These are phyloP conservation scores for Notholithocarpus densiflorus DNA, from an alignment of 306 rosid genomes.

Conservation along the genomic window DNA sequence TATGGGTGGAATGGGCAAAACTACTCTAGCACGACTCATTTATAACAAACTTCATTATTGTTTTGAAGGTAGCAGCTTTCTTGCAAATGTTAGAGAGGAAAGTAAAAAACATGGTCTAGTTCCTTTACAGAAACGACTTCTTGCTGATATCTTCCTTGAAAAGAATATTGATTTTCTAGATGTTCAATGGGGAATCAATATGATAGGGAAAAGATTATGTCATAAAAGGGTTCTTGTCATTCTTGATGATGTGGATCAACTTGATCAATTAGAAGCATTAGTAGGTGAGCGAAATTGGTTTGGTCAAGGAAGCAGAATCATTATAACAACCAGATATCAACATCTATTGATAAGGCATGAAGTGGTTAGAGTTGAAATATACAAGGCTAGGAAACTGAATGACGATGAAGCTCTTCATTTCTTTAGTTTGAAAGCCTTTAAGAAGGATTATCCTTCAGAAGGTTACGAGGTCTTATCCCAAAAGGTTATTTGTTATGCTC, in stretches of 20 bases:
- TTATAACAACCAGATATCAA: neutral
- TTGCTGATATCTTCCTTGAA: too few relatives aligned
- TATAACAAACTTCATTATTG: neutral
- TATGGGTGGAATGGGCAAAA: slow-evolving; percentile 27
- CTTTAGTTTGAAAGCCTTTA: neutral
- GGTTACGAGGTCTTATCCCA: neutral
- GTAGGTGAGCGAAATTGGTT: neutral
- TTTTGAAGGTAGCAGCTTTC: slow-evolving; percentile 13
- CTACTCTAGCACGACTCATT: slow-evolving; percentile 19
- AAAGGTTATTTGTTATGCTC: neutral
- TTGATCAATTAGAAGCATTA: neutral
- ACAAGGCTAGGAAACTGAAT: neutral
- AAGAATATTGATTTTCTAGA: too few relatives aligned
- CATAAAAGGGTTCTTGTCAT: neutral
- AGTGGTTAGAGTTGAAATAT: neutral
- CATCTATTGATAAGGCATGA: neutral
- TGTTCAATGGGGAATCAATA: too few relatives aligned
- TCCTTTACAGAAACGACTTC: too few relatives aligned
- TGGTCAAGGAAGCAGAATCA: neutral
- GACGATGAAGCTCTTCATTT: neutral
- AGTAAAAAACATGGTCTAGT: too few relatives aligned
- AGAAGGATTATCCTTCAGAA: neutral
- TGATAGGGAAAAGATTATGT: neutral
- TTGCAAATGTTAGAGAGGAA: neutral
- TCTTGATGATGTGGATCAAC: neutral